Percentiles rank a stretch among this genome's conserved stretches.
Conservation (phyloP, 2,329 filamentous ascomycete species). For the Fusarium tupiense region DNA sequence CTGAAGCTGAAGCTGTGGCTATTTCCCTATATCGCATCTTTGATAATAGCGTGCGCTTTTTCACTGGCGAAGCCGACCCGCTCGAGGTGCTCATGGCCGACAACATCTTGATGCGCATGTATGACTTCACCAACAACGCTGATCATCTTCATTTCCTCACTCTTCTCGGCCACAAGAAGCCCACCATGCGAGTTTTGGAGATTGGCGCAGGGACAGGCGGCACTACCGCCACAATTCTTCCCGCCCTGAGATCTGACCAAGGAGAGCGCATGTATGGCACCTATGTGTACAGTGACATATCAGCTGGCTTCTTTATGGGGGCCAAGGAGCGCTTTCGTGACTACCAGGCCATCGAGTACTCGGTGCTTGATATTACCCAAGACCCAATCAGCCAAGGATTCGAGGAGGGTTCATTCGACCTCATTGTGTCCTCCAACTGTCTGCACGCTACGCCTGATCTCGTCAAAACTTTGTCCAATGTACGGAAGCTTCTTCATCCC, state of each 20-base stretch:
- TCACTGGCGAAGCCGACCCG: slow-evolving; percentile 4
- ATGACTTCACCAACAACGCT: slow-evolving; percentile 7
- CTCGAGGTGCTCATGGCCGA: slow-evolving; percentile 5
- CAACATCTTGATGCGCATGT: slow-evolving; percentile 9
- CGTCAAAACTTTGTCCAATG: slow-evolving; percentile 4
- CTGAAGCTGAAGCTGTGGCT: slow-evolving; percentile 3
- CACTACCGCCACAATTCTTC: not conserved
- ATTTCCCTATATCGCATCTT: slow-evolving; percentile 10
- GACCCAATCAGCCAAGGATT: slow-evolving; percentile 9
- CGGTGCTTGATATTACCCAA: slow-evolving; percentile 5
- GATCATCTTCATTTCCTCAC: slow-evolving; percentile 4
- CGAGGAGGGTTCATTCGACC: slow-evolving; percentile 12
- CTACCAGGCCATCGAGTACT: slow-evolving; percentile 3
- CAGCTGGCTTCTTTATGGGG: slow-evolving; percentile 9
- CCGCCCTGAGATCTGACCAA: not conserved
- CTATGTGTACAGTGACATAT: slow-evolving; percentile 7
- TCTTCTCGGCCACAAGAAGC: slow-evolving; percentile 5
- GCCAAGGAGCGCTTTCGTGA: slow-evolving; percentile 2
- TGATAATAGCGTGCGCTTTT: slow-evolving; percentile 4
- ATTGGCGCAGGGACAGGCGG: not conserved
- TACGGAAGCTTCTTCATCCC: slow-evolving; percentile 13
- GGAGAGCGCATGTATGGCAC: slow-evolving; percentile 5
- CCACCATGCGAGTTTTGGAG: slow-evolving; percentile 7
- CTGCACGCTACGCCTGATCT: slow-evolving; percentile 15
- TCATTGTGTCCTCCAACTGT: slow-evolving; percentile 13